Evolutionary conservation across 2,329 filamentous ascomycete genomes (phyloP), one percentile per base, ranked within the genome.

Genomic region (Polytolypa hystricis): DNA sequence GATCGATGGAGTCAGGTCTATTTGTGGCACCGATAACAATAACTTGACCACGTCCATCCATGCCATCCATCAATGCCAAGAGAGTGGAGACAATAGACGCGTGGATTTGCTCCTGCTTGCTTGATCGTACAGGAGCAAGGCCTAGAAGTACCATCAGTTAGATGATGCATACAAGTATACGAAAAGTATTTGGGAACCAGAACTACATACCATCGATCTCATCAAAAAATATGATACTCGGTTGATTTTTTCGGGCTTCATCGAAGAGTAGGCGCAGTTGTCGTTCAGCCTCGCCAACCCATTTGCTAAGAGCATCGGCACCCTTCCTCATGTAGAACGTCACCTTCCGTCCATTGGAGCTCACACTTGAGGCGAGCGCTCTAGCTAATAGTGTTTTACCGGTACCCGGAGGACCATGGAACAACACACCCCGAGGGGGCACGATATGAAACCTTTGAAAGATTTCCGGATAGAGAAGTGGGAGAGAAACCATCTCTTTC

Each of bases 261-360:
- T 96, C 91, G 46, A 98, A 98, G 4, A 98, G 71, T 39, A 96
- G 66, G 30, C 91, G 79, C 37, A 98, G 74, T 56, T 98, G 91
- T 61, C 89, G 81, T 62, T 98, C 91, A 7, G 93, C 91, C 61
- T 98, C 91, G 55, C 91, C 91, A 35, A 98, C 91, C 91, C 91
- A 98, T 62, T 98, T 98, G 61, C 87, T 95, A 43, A 98, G 67
- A 11, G 87, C 87, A 70, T 98, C 91, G 16, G 91, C 93, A 55
- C 91, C 93, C 62, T 98, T 98, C 42, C 91, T 81, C 91, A 98
- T 98, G 62, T 96, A 98, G 51, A 98, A 98, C 0, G 87, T 96
- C 45, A 98, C 91, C 57, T 96, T 96, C 47, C 81, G 80, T 15
- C 89, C 89, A 33, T 89, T 82, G 9, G 82, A 77, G 45, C 85